Conservation (phyloP, 352 stramenopile species). For the Globisporangium cystogenes region DNA sequence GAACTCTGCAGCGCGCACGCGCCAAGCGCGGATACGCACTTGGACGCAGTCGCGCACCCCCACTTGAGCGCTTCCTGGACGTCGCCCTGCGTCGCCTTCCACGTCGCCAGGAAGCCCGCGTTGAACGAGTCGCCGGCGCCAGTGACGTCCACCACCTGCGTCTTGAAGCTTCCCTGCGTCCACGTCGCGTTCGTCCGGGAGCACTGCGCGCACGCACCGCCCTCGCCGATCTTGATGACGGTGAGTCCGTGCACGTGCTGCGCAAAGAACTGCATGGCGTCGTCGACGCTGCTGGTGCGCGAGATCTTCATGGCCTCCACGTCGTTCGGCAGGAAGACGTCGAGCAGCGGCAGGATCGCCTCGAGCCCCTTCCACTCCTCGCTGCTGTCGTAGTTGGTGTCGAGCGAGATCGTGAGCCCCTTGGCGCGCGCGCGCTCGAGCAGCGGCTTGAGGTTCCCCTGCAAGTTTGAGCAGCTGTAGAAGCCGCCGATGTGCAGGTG, state of each 20-base stretch:
- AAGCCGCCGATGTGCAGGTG: slow-evolving; percentile 81
- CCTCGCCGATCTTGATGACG: slow-evolving; percentile 67
- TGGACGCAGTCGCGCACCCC: slow-evolving; percentile 64
- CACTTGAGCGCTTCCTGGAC: slow-evolving; percentile 49
- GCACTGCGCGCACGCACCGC: slow-evolving; percentile 46
- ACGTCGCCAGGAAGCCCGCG: slow-evolving; percentile 65
- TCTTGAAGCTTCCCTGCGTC: slow-evolving; percentile 44
- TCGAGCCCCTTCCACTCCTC: slow-evolving; percentile 62
- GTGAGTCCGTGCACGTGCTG: slow-evolving; percentile 36
- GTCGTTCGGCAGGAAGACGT: slow-evolving; percentile 84
- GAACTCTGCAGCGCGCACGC: slow-evolving; percentile 43
- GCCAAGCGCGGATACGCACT: slow-evolving; percentile 44
- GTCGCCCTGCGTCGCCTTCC: slow-evolving; percentile 49
- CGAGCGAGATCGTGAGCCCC: slow-evolving; percentile 71
- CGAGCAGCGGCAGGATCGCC: slow-evolving; percentile 55
- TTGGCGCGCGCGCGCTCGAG: slow-evolving; percentile 47
- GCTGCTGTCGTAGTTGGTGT: slow-evolving; percentile 81
- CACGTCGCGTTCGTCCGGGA: slow-evolving; percentile 34
- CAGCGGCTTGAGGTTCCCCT: slow-evolving; percentile 50
- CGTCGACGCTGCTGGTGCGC: slow-evolving; percentile 34
- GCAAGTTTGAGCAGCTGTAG: slow-evolving; percentile 67
- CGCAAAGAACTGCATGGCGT: slow-evolving; percentile 46
- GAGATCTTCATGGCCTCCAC: slow-evolving; percentile 73
- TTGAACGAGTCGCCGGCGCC: slow-evolving; percentile 86
- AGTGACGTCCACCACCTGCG: slow-evolving; percentile 69